Conservation (phyloP, 768 basidiomycete genomes). For the Lentinula aciculospora region DNA sequence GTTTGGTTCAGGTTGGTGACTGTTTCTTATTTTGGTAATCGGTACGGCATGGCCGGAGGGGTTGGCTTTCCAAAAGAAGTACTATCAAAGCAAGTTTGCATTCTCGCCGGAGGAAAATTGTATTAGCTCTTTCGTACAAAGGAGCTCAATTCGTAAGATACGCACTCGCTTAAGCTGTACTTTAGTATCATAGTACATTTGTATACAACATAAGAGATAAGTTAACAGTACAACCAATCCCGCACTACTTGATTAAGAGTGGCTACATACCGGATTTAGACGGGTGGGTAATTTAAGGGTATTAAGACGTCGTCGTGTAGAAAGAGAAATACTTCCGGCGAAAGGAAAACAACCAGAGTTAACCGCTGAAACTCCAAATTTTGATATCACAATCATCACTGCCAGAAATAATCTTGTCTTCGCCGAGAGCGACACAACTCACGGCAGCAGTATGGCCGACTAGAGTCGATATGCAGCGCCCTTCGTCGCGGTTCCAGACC, state of each 20-base stretch:
- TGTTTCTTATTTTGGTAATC: not conserved
- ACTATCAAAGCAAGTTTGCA: not conserved
- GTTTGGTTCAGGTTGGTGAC: constrained; percentile 2
- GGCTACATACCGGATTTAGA: not conserved
- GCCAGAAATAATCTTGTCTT: constrained; percentile 96
- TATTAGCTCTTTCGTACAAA: too few species aligned
- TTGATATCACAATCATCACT: constrained; percentile 88
- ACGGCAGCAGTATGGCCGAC: constrained; percentile 95
- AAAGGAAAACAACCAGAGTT: constrained; percentile 6
- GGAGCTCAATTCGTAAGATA: too few species aligned
- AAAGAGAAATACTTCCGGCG: too few species aligned
- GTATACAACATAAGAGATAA: not conserved
- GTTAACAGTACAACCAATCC: not conserved
- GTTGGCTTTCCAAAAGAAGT: not conserved
- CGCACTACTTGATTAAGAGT: not conserved
- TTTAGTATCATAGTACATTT: not conserved
- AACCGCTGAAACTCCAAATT: constrained; percentile 71
- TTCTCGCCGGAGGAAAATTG: not conserved
- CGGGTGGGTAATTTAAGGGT: not conserved
- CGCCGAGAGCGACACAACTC: constrained; percentile 82
- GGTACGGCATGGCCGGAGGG: not conserved
- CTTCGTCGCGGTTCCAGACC: constrained; percentile 94
- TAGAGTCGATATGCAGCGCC: constrained; percentile 80
- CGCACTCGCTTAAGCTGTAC: too few species aligned
- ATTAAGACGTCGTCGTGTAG: not conserved